These are phyloP conservation scores for Melaleuca quinquenervia DNA, from an alignment of 345 rosid species.

Conservation along the genomic window DNA sequence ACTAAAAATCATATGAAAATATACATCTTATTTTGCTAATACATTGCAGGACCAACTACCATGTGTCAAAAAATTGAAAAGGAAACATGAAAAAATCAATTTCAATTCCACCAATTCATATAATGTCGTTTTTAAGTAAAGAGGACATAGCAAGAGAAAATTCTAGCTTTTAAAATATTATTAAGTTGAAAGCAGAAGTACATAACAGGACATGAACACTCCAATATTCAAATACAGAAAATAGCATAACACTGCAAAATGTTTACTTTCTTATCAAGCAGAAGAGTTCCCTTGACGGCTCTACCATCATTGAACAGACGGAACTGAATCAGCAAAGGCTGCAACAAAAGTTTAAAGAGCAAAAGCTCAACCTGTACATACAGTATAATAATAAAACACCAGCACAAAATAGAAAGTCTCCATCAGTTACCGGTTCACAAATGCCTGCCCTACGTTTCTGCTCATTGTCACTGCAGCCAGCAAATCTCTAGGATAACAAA, in stretches of 20 bases:
- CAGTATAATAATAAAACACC: not conserved
- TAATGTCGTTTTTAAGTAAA: not conserved
- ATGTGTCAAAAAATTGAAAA: not conserved
- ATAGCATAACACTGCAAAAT: not conserved
- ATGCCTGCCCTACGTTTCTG: not conserved
- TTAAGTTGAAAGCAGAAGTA: not conserved
- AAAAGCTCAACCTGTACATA: not conserved
- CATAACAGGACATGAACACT: not conserved
- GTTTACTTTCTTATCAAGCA: conserved; percentile 56
- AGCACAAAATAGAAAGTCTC: not conserved
- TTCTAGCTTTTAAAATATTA: not conserved
- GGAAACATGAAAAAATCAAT: not conserved
- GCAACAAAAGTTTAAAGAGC: not conserved
- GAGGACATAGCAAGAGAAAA: not conserved
- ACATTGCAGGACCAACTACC: not conserved
- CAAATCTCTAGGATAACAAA: not conserved
- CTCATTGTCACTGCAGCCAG: not conserved
- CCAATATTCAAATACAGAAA: not conserved
- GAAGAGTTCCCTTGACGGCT: conserved; percentile 75
- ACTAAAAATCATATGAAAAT: not conserved
- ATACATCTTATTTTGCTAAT: not conserved
- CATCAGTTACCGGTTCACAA: not conserved
- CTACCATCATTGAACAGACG: conserved; percentile 60
- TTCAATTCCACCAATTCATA: not conserved
- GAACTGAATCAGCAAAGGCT: conserved; percentile 80